Evolutionary conservation across 257 asterid genomes (phyloP).

Genomic region (Rauvolfia tetraphylla): DNA sequence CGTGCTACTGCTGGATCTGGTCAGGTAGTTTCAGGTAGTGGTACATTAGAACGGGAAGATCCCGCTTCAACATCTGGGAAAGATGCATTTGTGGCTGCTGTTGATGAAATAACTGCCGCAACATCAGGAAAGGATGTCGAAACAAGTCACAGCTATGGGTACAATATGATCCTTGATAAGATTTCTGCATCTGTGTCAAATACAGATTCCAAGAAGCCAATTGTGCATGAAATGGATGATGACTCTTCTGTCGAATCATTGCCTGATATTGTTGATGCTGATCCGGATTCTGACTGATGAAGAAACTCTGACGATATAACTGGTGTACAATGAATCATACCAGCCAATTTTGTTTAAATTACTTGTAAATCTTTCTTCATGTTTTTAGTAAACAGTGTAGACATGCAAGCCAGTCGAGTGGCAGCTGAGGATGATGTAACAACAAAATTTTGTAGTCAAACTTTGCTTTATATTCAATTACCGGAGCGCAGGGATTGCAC

Average conservation of each 20-base stretch:
- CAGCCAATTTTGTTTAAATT: background rate
- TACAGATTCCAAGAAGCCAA: constrained; percentile 25
- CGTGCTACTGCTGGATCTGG: background rate
- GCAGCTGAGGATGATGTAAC: background rate
- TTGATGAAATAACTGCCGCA: constrained; percentile 13
- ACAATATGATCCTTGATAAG: constrained; percentile 18
- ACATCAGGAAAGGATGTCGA: constrained; percentile 13
- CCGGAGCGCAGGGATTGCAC: background rate
- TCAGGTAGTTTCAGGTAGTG: constrained; percentile 11
- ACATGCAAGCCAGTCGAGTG: background rate
- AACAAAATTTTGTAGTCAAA: background rate
- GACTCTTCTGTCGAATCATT: constrained; percentile 36
- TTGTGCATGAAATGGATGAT: constrained; percentile 31
- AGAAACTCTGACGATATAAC: background rate
- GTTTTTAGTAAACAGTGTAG: background rate
- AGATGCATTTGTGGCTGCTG: constrained; percentile 4
- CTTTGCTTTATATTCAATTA: background rate
- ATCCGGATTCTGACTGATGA: constrained; percentile 66
- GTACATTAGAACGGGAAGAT: constrained; percentile 15
- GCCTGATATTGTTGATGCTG: constrained; percentile 73
- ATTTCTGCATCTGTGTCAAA: constrained; percentile 27
- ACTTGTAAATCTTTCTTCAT: background rate
- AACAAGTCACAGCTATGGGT: constrained; percentile 22
- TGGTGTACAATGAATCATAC: background rate
- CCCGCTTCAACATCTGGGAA: constrained; percentile 21